These are phyloP conservation scores for Phytophthora ohioensis DNA, from an alignment of 352 stramenopile genomes.

Conservation along the genomic window DNA sequence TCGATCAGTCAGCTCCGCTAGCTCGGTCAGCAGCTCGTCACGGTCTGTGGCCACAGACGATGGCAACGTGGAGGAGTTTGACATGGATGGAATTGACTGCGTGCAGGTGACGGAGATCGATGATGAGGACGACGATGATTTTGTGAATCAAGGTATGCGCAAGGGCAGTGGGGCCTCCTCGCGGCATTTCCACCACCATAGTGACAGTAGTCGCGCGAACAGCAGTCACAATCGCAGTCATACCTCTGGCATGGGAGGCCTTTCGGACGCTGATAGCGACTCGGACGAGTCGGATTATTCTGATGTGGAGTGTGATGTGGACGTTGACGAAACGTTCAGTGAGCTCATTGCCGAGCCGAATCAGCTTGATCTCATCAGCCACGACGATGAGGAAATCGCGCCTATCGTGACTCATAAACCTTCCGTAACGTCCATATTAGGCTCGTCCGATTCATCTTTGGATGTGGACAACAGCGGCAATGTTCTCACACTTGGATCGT, in stretches of 20 bases:
- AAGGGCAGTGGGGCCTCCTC: conserved; percentile 48
- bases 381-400: conserved; percentile 77
- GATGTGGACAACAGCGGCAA: conserved; percentile 38
- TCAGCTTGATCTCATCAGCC: conserved; percentile 57
- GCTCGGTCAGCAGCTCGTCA: conserved; percentile 62
- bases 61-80: conserved; percentile 57
- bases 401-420: conserved; percentile 43
- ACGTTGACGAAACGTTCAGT: conserved; percentile 88
- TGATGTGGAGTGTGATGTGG: conserved; percentile 86
- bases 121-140: conserved; percentile 78
- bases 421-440: conserved; percentile 38
- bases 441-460: conserved; percentile 42
- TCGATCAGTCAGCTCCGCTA: conserved; percentile 55
- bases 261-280: conserved; percentile 51
- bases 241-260: conserved; percentile 31
- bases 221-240: conserved; percentile 48
- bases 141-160: conserved; percentile 43
- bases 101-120: conserved; percentile 80
- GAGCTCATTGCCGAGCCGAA: conserved; percentile 78
- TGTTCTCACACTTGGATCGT: conserved; percentile 26
- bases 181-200: conserved; percentile 48
- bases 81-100: conserved; percentile 81
- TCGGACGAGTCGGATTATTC: conserved; percentile 82
- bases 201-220: conserved; percentile 41
- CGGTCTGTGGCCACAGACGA: conserved; percentile 49